Evolutionary conservation across 441 rosid species (phyloP).

Genomic region (Corymbia calophylla): DNA sequence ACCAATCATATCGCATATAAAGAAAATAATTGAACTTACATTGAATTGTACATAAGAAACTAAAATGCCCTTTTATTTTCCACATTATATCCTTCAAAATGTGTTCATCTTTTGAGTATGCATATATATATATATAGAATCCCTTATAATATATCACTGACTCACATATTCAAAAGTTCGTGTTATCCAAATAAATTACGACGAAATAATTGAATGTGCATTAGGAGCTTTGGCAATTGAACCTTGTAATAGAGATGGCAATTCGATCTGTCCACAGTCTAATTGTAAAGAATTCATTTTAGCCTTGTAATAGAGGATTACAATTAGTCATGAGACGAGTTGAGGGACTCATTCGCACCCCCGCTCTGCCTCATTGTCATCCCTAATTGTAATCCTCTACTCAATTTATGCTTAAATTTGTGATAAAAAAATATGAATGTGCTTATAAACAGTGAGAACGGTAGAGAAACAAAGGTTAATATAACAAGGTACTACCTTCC

Average conservation of each 20-base stretch:
- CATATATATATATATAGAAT: background rate
- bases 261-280: rapidly evolving
- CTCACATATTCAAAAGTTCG: background rate
- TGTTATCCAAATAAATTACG: background rate
- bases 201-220: background rate
- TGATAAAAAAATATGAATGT: background rate
- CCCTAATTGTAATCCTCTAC: background rate
- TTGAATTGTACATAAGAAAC: background rate
- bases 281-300: background rate
- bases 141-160: background rate
- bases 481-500: background rate
- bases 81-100: too few relatives aligned
- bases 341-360: background rate
- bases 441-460: background rate
- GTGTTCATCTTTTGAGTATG: too few relatives aligned
- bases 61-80: too few relatives aligned
- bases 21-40: background rate
- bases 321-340: background rate
- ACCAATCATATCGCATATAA: background rate
- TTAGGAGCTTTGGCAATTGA: background rate
- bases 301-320: background rate
- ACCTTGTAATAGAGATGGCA: background rate
- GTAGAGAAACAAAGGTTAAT: background rate
- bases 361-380: background rate
- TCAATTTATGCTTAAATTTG: background rate